Evolutionary conservation across 164 flowering plant genomes (phyloP).

Genomic region (Piper betle): DNA sequence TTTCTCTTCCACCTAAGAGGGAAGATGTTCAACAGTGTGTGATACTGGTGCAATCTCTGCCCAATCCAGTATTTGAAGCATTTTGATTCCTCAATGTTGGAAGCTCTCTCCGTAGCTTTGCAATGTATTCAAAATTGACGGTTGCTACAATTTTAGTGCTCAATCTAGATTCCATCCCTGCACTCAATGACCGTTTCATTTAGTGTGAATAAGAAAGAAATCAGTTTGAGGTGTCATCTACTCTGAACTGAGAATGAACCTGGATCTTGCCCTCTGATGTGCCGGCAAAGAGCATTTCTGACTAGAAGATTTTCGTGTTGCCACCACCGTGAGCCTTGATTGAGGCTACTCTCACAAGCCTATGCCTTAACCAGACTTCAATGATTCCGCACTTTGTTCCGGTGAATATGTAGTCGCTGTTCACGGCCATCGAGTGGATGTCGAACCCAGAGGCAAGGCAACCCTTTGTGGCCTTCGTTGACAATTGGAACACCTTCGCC

Average conservation of each 20-base stretch:
- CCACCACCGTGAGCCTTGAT: conserved; percentile 31
- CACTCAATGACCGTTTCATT: not conserved
- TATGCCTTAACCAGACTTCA: conserved; percentile 61
- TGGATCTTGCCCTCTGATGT: conserved; percentile 56
- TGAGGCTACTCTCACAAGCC: conserved; percentile 32
- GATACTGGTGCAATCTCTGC: too few species aligned
- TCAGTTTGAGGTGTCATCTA: not conserved
- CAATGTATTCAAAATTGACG: not conserved
- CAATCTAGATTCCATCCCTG: conserved; percentile 47
- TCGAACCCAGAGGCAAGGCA: conserved; percentile 38
- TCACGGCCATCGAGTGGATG: conserved; percentile 29
- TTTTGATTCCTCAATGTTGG: too few species aligned
- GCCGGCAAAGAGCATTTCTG: conserved; percentile 53
- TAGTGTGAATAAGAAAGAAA: not conserved
- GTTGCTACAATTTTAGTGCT: not conserved
- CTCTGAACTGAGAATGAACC: conserved; percentile 18
- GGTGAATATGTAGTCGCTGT: conserved; percentile 46
- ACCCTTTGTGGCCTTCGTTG: conserved; percentile 32
- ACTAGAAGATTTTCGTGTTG: conserved; percentile 32
- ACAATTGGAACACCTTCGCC: conserved; percentile 42
- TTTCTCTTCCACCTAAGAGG: too few species aligned
- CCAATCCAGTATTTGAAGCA: too few species aligned
- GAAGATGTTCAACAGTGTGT: too few species aligned
- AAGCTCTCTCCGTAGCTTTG: too few species aligned
- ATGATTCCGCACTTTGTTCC: conserved; percentile 50